Conservation (phyloP, 2,329 filamentous ascomycete genomes). For the Talaromyces piceae region DNA sequence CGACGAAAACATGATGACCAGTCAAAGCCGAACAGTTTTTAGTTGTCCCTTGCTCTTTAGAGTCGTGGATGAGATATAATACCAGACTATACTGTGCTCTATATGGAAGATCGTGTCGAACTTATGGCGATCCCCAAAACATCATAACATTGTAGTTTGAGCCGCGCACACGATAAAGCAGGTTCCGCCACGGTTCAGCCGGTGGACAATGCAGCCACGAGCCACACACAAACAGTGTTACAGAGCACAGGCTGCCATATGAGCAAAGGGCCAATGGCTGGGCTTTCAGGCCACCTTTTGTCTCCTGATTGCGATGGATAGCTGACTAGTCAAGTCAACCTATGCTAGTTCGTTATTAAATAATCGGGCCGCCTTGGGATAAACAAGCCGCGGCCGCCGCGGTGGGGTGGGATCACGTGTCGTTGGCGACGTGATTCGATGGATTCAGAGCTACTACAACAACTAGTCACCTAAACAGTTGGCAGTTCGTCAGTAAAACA, state of each 20-base stretch:
- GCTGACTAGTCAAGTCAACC: no score
- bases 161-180: neutral
- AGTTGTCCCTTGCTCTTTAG: no score
- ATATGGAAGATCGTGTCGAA: neutral
- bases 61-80: no score
- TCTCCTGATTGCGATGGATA: neutral
- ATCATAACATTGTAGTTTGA: neutral
- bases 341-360: no score
- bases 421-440: neutral
- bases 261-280: neutral
- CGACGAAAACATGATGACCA: constrained; percentile 72
- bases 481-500: no score
- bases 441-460: no score
- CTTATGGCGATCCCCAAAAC: neutral
- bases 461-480: no score
- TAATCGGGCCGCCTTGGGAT: neutral
- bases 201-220: neutral
- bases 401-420: neutral
- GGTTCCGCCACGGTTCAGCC: neutral
- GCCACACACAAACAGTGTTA: neutral
- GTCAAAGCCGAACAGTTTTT: neutral
- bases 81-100: no score
- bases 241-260: neutral
- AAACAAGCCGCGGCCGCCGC: neutral
- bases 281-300: neutral